These are phyloP conservation scores for Rhododendron ovatum DNA, from an alignment of 148 eudicot genomes.

Conservation along the genomic window DNA sequence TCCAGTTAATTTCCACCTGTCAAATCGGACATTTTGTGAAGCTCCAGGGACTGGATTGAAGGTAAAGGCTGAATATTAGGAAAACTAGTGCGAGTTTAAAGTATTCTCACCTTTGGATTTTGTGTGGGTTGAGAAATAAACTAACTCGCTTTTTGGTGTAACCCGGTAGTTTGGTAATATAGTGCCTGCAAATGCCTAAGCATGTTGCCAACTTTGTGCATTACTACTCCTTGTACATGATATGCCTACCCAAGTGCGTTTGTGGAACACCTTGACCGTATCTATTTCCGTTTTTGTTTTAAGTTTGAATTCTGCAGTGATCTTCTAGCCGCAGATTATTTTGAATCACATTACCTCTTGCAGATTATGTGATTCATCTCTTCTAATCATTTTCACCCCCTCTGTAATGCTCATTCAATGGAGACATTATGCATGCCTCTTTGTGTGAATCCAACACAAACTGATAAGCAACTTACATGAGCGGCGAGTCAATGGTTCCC, in stretches of 20 bases:
- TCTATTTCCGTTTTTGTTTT: neutral
- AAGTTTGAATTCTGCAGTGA: neutral
- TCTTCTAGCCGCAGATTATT: neutral
- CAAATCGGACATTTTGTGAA: neutral
- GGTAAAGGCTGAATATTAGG: neutral
- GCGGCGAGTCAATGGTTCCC: neutral
- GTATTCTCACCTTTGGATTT: slow-evolving; percentile 11
- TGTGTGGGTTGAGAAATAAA: neutral
- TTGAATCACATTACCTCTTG: neutral
- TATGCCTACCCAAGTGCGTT: neutral
- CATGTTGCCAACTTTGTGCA: neutral
- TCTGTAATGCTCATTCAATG: neutral
- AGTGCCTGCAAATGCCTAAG: neutral
- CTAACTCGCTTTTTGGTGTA: neutral
- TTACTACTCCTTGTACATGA: neutral
- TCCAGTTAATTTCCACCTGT: neutral
- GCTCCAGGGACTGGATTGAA: neutral
- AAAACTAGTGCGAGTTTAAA: neutral
- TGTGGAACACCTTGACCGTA: neutral
- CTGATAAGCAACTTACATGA: neutral
- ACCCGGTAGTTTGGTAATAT: neutral
- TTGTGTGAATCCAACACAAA: neutral
- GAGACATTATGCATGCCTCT: neutral
- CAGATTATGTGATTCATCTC: neutral
- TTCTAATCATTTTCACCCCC: neutral